These are phyloP conservation scores for Mycena capillaripes DNA, from an alignment of 768 basidiomycete genomes.

Conservation along the genomic window DNA sequence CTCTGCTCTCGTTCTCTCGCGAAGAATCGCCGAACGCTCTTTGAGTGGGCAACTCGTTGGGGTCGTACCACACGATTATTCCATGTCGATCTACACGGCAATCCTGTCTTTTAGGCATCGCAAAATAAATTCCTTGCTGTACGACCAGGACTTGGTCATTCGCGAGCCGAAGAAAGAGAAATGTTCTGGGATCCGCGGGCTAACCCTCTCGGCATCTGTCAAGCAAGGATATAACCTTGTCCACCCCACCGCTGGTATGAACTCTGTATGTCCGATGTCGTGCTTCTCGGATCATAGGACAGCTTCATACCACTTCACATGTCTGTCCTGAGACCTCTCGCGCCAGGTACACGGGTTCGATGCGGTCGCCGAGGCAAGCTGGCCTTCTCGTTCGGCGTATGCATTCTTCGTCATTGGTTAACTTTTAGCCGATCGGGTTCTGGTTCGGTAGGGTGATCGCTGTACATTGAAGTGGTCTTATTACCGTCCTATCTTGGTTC, in stretches of 20 bases:
- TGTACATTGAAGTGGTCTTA: conserved; percentile 20
- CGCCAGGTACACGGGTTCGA: conserved; percentile 23
- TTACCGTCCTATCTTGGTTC: conserved; percentile 18
- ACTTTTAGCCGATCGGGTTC: conserved; percentile 35
- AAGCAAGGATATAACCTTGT: conserved; percentile 37
- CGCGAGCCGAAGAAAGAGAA: conserved; percentile 24
- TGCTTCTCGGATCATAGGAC: conserved; percentile 36
- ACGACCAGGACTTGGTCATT: conserved; percentile 2
- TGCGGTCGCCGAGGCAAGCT: conserved; percentile 24
- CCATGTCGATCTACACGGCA: background rate
- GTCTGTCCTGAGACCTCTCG: conserved; percentile 34
- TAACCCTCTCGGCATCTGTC: conserved; percentile 31
- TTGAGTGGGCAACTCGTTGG: conserved; percentile 12
- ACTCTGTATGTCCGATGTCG: conserved; percentile 35
- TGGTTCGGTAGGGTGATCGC: conserved; percentile 29
- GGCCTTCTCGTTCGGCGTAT: conserved; percentile 34
- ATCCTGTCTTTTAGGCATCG: background rate
- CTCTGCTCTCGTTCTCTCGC: background rate
- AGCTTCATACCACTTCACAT: conserved; percentile 30
- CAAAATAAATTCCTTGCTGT: background rate
- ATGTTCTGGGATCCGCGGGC: conserved; percentile 25
- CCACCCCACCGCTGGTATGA: conserved; percentile 28
- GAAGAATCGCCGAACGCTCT: conserved; percentile 17
- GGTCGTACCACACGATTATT: background rate
- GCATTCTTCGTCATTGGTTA: conserved; percentile 31